These are phyloP conservation scores for Colletotrichum sp. DNA, from an alignment of 2,329 filamentous ascomycete genomes.

Conservation along the genomic window DNA sequence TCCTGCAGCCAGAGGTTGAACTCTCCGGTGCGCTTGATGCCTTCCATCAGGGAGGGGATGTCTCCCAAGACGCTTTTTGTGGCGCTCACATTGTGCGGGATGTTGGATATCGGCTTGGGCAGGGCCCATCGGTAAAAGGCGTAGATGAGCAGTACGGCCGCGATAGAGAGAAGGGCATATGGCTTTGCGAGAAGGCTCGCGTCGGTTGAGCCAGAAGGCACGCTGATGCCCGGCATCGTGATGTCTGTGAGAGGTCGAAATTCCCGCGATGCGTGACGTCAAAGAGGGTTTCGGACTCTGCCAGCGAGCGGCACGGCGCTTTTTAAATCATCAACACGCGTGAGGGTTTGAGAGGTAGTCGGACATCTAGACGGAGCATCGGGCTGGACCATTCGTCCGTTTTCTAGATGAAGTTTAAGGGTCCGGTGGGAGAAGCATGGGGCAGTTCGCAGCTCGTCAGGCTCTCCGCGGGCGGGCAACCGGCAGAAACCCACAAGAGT, in stretches of 20 bases:
- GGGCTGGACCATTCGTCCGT: neutral
- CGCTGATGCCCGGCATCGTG: neutral
- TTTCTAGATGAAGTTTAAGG: neutral
- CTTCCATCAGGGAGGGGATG: conserved; percentile 41
- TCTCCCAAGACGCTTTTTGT: conserved; percentile 45
- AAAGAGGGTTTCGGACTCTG: neutral
- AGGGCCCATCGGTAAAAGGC: conserved; percentile 25
- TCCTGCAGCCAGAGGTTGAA: conserved; percentile 10
- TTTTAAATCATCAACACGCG: neutral
- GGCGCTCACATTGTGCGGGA: conserved; percentile 48
- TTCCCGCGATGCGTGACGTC: neutral
- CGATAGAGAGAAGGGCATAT: neutral
- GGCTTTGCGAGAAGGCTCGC: neutral
- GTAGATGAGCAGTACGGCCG: neutral
- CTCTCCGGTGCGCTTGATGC: conserved; percentile 30
- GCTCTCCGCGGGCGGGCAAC: neutral
- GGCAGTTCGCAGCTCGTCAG: neutral
- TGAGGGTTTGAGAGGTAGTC: neutral
- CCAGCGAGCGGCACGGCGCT: neutral
- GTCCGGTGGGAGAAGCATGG: neutral
- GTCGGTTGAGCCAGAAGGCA: neutral
- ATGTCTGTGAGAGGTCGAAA: neutral
- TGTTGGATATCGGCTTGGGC: conserved; percentile 48
- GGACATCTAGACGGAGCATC: neutral
- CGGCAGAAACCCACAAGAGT: neutral